Evolutionary conservation across 768 basidiomycete species (phyloP), one percentile per base, ranked within the genome.

Genomic region (Xerocomus spinulosus): DNA sequence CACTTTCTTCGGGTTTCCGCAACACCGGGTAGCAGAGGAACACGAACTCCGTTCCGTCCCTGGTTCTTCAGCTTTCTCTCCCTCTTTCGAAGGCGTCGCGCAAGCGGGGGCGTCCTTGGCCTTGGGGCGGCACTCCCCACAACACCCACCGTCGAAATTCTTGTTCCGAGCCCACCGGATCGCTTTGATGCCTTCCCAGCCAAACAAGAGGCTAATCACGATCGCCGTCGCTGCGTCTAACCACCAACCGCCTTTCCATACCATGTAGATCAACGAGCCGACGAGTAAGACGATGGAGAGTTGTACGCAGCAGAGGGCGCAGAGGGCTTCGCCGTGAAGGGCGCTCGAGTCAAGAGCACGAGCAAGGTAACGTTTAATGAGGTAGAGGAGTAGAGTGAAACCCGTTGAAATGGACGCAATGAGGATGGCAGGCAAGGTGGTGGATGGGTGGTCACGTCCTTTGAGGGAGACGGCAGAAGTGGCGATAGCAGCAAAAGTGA

Each of bases 181-280:
- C 72, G 75, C 71, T 51, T 75, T 74, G 33, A 59, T 14, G 1
- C 73, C 75, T 40, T 76, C 75, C 70, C 73, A 71, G 9, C 67
- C 72, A 45, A 76, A 76, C 38, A 76, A 53, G 8, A 73, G 3
- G 3, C 66, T 68, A 26, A 76, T 61, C 10, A 68, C 44, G 21
- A 76, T 63, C 2, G 73, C 63, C 10, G 75, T 75, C n/a, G 67
- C 68, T 17, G 70, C 56, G 46, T 76, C 76, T 12, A 74, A 58
- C 75, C 76, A 76, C 76, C 75, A 76, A 0, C 74, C 76, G n/a
- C 71, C 68, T 6, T 57, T 48, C 75, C 75, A 74, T 4, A 68
- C 52, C 7, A 67, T 57, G 36, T 61, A 74, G 24, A 75, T 62
- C 40, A 74, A 46, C 5, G 68, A 67, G 2, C 75, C 76, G 2